Conservation (phyloP, 441 rosid species). For the Pelargonium hybrid region DNA sequence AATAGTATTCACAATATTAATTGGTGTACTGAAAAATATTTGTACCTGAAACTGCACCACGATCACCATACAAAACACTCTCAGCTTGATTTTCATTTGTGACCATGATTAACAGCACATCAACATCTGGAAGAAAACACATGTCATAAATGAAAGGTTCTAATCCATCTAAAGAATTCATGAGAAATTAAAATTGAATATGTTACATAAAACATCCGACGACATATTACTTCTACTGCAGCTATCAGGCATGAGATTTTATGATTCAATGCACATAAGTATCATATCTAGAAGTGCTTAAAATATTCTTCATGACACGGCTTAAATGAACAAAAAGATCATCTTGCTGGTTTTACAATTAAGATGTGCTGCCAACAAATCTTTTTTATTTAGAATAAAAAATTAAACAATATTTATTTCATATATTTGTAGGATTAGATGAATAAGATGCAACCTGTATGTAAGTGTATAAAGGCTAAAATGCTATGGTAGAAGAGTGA, state of each 20-base stretch:
- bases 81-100: slow-evolving; percentile 90
- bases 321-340: background rate
- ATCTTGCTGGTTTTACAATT: background rate
- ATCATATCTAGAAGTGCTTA: background rate
- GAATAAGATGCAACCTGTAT: background rate
- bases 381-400: background rate
- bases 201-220: background rate
- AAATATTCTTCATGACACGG: background rate
- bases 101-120: slow-evolving; percentile 84
- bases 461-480: background rate
- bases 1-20: slow-evolving; percentile 15
- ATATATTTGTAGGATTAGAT: background rate
- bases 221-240: background rate
- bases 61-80: slow-evolving; percentile 65
- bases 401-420: background rate
- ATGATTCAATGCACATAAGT: background rate
- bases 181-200: background rate
- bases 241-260: background rate
- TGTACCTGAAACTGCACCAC: slow-evolving; percentile 75
- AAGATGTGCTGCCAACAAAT: background rate
- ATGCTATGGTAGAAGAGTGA: background rate
- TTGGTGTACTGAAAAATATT: slow-evolving; percentile 7
- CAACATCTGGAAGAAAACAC: slow-evolving; percentile 47
- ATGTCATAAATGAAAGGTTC: slow-evolving; percentile 10
- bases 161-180: background rate